Conservation (phyloP, 257 asterid genomes). For the Oldenlandia corymbosa region DNA sequence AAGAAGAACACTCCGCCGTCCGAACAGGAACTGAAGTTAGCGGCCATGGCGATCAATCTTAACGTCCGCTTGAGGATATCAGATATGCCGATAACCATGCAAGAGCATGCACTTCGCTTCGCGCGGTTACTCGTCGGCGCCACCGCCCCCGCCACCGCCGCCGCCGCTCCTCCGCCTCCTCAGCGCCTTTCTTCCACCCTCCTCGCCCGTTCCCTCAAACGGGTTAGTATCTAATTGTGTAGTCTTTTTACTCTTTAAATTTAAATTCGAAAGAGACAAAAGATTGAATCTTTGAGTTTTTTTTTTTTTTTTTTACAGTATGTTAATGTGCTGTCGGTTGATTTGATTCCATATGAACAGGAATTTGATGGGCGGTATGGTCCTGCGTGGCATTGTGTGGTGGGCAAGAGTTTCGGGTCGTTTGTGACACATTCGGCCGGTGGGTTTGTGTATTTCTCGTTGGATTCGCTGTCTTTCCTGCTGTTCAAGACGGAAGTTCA, state of each 20-base stretch:
- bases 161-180: constrained; percentile 30
- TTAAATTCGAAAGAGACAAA: background rate
- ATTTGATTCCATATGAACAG: constrained; percentile 23
- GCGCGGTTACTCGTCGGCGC: constrained; percentile 42
- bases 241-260: too few relatives aligned
- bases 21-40: constrained; percentile 45
- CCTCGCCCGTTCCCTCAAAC: constrained; percentile 73
- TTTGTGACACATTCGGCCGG: constrained; percentile 82
- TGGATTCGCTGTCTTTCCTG: constrained; percentile 65
- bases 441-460: constrained; percentile 68
- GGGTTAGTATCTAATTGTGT: constrained; percentile 27
- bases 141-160: background rate
- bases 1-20: constrained; percentile 12
- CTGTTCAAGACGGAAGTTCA: constrained; percentile 86
- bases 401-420: constrained; percentile 87
- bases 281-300: too few relatives aligned
- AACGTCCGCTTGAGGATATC: constrained; percentile 57
- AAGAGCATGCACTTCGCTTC: constrained; percentile 66
- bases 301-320: background rate
- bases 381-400: constrained; percentile 94
- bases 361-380: constrained; percentile 81
- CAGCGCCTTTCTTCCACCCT: constrained; percentile 54
- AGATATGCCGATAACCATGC: constrained; percentile 76
- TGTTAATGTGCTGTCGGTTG: background rate
- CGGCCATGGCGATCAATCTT: constrained; percentile 52